phyloP scores from a whole-genome alignment of 306 rosid species.

The Acmispon strigosus region DNA sequence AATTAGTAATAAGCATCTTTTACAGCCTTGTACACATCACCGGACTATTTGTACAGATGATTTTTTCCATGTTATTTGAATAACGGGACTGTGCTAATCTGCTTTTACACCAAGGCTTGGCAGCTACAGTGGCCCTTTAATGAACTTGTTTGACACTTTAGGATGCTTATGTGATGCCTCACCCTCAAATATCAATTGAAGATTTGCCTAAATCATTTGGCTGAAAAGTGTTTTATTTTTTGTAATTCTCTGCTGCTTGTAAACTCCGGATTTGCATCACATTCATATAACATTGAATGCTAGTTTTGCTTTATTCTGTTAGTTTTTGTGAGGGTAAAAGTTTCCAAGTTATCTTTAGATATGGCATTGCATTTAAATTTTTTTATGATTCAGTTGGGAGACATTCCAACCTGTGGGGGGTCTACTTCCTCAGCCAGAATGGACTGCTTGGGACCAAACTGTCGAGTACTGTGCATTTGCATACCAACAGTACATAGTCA shows the following conservation, averaged over 20 bases:
- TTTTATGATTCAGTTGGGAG: constrained; percentile 76
- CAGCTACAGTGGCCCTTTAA: background rate
- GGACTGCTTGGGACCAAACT: constrained; percentile 99
- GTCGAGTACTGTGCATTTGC: constrained; percentile 98
- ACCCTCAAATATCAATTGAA: background rate
- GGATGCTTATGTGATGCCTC: background rate
- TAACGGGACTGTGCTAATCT: background rate
- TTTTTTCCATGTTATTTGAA: background rate
- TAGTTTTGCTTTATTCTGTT: background rate
- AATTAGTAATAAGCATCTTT: background rate
- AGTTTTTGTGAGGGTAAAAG: background rate
- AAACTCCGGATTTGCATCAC: background rate
- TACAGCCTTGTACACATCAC: background rate
- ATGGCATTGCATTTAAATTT: constrained; percentile 17
- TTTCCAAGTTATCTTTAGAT: constrained; percentile 1
- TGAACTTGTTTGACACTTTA: background rate
- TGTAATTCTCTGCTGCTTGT: background rate
- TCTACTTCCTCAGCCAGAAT: constrained; percentile 98
- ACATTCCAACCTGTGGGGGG: constrained; percentile 94
- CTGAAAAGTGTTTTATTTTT: background rate
- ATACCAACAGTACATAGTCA: constrained; percentile 82
- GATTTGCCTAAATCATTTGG: background rate
- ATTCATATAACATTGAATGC: constrained; percentile 1
- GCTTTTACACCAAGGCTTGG: background rate
- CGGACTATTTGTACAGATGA: background rate